Evolutionary conservation across 768 basidiomycete genomes (phyloP).

Genomic region (Calvatia gigantea): DNA sequence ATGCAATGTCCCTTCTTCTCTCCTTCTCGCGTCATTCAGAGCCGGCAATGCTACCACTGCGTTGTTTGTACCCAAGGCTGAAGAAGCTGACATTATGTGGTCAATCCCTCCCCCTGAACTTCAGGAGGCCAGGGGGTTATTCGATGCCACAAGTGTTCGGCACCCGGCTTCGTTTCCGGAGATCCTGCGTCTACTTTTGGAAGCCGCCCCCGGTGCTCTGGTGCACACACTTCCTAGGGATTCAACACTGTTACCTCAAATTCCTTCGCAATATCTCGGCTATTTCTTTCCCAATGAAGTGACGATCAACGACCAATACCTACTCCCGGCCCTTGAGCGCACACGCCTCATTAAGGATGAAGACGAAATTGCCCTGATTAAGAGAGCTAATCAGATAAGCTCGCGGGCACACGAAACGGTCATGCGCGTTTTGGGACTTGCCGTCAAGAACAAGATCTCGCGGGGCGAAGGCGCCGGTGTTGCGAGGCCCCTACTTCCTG

Average conservation of each 20-base stretch:
- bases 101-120: slow-evolving; percentile 73
- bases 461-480: slow-evolving; percentile 41
- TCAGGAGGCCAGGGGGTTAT: slow-evolving; percentile 44
- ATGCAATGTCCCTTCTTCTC: slow-evolving; percentile 69
- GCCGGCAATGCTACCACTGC: slow-evolving; percentile 40
- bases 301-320: slow-evolving; percentile 53
- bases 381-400: slow-evolving; percentile 80
- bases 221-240: slow-evolving; percentile 62
- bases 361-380: slow-evolving; percentile 71
- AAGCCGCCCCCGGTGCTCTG: slow-evolving; percentile 49
- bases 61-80: slow-evolving; percentile 77
- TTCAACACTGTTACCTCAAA: slow-evolving; percentile 48
- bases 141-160: slow-evolving; percentile 61
- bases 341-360: slow-evolving; percentile 77
- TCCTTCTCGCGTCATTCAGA: slow-evolving; percentile 58
- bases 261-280: slow-evolving; percentile 40
- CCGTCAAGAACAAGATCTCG: slow-evolving; percentile 55
- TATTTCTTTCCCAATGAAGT: slow-evolving; percentile 30
- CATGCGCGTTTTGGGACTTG: slow-evolving; percentile 84
- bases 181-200: slow-evolving; percentile 43
- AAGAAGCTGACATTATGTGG: slow-evolving; percentile 82
- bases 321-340: slow-evolving; percentile 75
- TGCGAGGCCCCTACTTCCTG: slow-evolving; percentile 55
- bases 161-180: slow-evolving; percentile 43
- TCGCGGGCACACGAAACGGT: slow-evolving; percentile 88